Percentiles rank a stretch among this genome's conserved stretches.
phyloP scores from a whole-genome alignment of 176 grass and related monocot species.

The Cymbopogon citratus region DNA sequence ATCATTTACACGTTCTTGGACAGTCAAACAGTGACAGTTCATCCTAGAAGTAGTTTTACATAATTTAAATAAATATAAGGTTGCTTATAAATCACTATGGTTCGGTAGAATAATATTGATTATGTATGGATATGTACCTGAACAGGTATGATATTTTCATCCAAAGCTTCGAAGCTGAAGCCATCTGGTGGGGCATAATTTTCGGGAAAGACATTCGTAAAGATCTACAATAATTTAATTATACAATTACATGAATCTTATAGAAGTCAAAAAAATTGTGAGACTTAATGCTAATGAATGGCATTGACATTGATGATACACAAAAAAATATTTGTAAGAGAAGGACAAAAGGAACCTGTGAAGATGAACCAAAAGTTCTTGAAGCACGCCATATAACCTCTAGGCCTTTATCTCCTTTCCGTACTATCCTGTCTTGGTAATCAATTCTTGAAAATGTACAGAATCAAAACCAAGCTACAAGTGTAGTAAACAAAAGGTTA shows the following conservation, averaged over 20 bases:
- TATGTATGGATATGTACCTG: conserved; percentile 47
- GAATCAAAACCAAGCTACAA: no score
- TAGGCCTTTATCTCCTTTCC: conserved; percentile 51
- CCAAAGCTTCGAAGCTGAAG: conserved; percentile 68
- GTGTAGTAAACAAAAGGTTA: no score
- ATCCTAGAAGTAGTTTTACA: conserved; percentile 51
- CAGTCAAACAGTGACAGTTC: conserved; percentile 69
- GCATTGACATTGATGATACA: no score
- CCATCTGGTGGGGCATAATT: conserved; percentile 82
- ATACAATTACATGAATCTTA: neutral
- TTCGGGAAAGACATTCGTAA: conserved; percentile 83
- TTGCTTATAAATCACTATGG: neutral
- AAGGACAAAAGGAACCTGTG: no score
- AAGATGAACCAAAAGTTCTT: conserved; percentile 70
- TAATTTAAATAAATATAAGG: conserved; percentile 3
- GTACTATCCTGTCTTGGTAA: no score
- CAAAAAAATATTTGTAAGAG: no score
- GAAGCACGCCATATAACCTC: conserved; percentile 92
- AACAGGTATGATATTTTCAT: conserved; percentile 51
- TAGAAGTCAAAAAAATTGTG: neutral
- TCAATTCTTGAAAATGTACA: no score
- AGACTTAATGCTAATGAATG: no score
- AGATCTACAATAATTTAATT: conserved; percentile 63
- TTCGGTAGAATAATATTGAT: neutral
- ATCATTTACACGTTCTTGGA: conserved; percentile 75